Percentiles rank a stretch among this genome's conserved stretches.
Evolutionary conservation across 2,329 filamentous ascomycete species (phyloP).

Genomic region (Colletotrichum theobromicola): DNA sequence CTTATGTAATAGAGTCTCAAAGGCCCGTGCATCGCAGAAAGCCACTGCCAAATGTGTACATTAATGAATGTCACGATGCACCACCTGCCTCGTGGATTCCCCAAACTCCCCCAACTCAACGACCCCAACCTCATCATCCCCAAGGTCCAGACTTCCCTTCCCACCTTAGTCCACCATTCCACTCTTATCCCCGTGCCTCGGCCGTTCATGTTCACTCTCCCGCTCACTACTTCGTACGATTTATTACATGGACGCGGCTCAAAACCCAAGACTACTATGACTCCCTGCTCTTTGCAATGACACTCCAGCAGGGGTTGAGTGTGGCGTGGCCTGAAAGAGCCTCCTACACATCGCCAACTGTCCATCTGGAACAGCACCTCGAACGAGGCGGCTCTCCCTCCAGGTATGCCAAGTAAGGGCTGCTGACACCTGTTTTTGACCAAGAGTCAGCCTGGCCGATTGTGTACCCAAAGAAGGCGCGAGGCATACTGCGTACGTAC

Average conservation of each 20-base stretch:
- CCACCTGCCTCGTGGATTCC: background rate
- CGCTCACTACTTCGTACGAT: background rate
- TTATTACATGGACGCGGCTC: background rate
- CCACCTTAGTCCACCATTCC: background rate
- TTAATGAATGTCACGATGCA: slow-evolving; percentile 5
- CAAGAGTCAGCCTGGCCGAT: background rate
- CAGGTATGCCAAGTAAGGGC: too few species aligned
- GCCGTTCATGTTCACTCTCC: background rate
- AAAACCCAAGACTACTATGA: background rate
- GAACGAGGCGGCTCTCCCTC: background rate
- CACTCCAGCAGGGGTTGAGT: background rate
- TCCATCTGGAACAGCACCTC: background rate
- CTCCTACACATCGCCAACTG: background rate
- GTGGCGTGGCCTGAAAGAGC: background rate
- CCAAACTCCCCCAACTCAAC: background rate
- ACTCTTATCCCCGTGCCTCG: background rate
- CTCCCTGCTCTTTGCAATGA: background rate
- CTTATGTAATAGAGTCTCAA: fast-evolving
- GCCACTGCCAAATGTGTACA: background rate
- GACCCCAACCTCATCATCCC: background rate
- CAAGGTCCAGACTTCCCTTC: background rate
- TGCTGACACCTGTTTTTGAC: background rate
- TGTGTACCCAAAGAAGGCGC: background rate
- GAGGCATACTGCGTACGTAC: too few species aligned
- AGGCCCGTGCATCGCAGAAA: background rate